Evolutionary conservation across 441 rosid species (phyloP).

Genomic region (Eutrema salsugineum): DNA sequence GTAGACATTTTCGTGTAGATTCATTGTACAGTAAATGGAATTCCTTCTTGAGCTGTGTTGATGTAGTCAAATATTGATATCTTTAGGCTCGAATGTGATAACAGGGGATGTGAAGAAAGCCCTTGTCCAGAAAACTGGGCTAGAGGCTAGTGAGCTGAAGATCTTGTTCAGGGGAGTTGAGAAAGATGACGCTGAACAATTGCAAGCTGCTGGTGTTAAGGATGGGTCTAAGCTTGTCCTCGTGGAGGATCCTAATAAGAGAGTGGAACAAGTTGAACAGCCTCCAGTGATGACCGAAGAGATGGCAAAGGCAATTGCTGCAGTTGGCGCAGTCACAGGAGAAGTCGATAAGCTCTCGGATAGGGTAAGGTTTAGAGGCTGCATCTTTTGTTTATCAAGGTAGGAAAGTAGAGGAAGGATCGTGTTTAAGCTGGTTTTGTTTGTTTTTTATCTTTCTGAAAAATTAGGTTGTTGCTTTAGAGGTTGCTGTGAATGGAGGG

Average conservation of each 20-base stretch:
- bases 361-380: constrained; percentile 42
- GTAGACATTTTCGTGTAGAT: not conserved
- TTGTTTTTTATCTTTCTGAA: not conserved
- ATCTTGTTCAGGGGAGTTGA: constrained; percentile 75
- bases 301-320: constrained; percentile 48
- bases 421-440: not conserved
- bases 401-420: not conserved
- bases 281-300: constrained; percentile 39
- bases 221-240: constrained; percentile 59
- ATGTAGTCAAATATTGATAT: not conserved
- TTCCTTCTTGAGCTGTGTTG: not conserved
- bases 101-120: constrained; percentile 62
- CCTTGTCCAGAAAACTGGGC: constrained; percentile 40
- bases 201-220: constrained; percentile 58
- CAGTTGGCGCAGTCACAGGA: constrained; percentile 42
- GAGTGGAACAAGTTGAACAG: constrained; percentile 38
- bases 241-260: constrained; percentile 36
- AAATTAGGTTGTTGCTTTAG: constrained; percentile 61
- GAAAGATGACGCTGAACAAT: constrained; percentile 50
- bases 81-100: not conserved
- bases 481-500: constrained; percentile 64
- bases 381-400: not conserved
- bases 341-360: constrained; percentile 78
- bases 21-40: not conserved
- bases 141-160: constrained; percentile 43